A percentile compares a stretch with the other conserved stretches of the same genome.
Conservation (phyloP, 2,329 filamentous ascomycete genomes). For the Laburnicola sp. region DNA sequence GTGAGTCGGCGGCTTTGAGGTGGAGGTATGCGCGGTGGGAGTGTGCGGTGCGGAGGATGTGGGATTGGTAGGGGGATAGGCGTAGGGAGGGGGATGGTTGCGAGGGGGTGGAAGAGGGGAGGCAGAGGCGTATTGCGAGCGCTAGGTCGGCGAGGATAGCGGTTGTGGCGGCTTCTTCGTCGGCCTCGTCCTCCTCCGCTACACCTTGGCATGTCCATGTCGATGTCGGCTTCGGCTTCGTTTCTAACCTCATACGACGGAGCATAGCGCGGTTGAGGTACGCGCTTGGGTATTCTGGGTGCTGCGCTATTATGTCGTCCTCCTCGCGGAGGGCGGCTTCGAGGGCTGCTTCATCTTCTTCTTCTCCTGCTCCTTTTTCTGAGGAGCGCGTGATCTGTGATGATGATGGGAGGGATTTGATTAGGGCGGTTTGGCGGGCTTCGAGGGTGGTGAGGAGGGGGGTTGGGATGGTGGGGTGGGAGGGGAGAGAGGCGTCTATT, state of each 20-base stretch:
- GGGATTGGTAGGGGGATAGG: constrained; percentile 66
- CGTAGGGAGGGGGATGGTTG: constrained; percentile 45
- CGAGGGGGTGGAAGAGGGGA: constrained; percentile 41
- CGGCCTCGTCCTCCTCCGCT: no score
- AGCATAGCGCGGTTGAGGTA: constrained; percentile 76
- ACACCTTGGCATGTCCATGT: no score
- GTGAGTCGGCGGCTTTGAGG: constrained; percentile 47
- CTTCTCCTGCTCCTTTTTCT: no score
- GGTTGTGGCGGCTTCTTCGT: constrained; percentile 16
- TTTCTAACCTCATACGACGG: constrained; percentile 58
- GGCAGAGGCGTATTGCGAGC: no score
- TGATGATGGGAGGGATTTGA: constrained; percentile 33
- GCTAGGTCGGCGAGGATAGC: constrained; percentile 42
- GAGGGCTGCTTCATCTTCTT: constrained; percentile 14
- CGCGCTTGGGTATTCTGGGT: constrained; percentile 71
- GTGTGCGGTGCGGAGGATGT: constrained; percentile 69
- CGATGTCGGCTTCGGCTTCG: constrained; percentile 19
- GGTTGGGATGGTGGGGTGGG: constrained; percentile 47
- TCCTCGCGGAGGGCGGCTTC: constrained; percentile 47
- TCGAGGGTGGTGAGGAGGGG: constrained; percentile 46
- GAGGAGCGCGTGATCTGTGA: no score
- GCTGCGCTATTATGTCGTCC: constrained; percentile 57
- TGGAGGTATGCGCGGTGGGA: constrained; percentile 65
- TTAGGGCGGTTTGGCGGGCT: constrained; percentile 51
- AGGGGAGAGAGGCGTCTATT: constrained; percentile 46